Evolutionary conservation across 2,329 filamentous ascomycete species (phyloP), one percentile per base, ranked within the genome.

Genomic region (Emmonsiellopsis sp.): DNA sequence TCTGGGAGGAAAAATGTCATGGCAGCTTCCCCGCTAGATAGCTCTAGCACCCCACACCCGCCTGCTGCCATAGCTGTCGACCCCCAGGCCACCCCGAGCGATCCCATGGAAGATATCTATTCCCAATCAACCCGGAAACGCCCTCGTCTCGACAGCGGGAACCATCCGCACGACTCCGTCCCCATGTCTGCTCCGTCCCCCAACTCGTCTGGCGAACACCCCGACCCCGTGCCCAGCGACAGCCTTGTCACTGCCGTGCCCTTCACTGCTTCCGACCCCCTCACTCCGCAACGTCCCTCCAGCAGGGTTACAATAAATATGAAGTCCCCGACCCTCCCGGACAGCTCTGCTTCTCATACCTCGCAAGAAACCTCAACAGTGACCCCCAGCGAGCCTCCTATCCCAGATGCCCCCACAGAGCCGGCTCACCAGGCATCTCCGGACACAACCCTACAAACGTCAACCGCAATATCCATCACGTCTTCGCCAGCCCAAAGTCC

Each of bases 301-400:
- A 74, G 69, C 55, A 73, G 71, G 61, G 70, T 77, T 32, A 76
- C 74, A 10, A 76, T 77, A 59, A 76, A 76, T 56, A 70, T 70
- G 61, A 73, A 71, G 56, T 71, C 70, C 41, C 65, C 69, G 49
- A 57, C 59, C 50, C 13, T 54, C 20, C 42, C 54, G 56, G 43
- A 59, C 55, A 6, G 51, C 30, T 58, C 62, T 32, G 54, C 61
- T 26, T 55, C 59, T 35, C 60, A 58, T 46, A 40, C 58, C 20
- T 54, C 56, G 30, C 45, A 55, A 43, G 50, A 57, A n/a, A 50
- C 46, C 31, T 44, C 40, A 3, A 16, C 48, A 31, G 31, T 15
- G 44, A 45, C n/a, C 26, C 47, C 20, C 48, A 49, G 15, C 13
- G 30, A 32, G n/a, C 43, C 15, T 34, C 30, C 26, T 7, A 6